A percentile compares a stretch with the other conserved stretches of the same genome.
phyloP scores from a whole-genome alignment of 139 green algal species.

The Coelastrella sp. region DNA sequence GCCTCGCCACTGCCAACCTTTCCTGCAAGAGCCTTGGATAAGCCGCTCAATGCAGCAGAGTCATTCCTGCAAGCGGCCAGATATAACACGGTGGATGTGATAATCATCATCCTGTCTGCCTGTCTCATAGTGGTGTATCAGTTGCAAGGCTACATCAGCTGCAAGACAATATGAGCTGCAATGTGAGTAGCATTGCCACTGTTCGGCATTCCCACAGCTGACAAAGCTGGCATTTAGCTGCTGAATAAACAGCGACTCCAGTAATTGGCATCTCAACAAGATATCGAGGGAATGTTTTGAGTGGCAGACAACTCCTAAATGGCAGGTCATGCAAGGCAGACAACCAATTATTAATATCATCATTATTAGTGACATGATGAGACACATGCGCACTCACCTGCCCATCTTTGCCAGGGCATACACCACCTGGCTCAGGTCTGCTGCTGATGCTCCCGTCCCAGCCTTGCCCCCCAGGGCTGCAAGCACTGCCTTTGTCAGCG shows the following conservation, averaged over 20 bases:
- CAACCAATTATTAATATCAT: background rate
- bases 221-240: no score
- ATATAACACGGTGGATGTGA: background rate
- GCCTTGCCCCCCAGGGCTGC: slow-evolving; percentile 50
- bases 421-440: slow-evolving; percentile 54
- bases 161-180: no score
- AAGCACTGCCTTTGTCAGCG: slow-evolving; percentile 52
- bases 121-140: background rate
- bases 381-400: background rate
- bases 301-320: no score
- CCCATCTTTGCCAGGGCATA: slow-evolving; percentile 65
- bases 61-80: slow-evolving; percentile 44
- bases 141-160: background rate
- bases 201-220: no score
- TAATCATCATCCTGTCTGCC: no score
- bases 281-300: no score
- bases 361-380: no score
- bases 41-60: slow-evolving; percentile 43
- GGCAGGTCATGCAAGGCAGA: no score
- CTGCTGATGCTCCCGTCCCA: slow-evolving; percentile 39
- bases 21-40: slow-evolving; percentile 56
- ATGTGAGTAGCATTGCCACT: no score
- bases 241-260: no score
- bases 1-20: slow-evolving; percentile 51
- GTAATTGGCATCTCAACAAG: no score